Conservation (phyloP, 306 rosid species). For the Sindora glabra region DNA sequence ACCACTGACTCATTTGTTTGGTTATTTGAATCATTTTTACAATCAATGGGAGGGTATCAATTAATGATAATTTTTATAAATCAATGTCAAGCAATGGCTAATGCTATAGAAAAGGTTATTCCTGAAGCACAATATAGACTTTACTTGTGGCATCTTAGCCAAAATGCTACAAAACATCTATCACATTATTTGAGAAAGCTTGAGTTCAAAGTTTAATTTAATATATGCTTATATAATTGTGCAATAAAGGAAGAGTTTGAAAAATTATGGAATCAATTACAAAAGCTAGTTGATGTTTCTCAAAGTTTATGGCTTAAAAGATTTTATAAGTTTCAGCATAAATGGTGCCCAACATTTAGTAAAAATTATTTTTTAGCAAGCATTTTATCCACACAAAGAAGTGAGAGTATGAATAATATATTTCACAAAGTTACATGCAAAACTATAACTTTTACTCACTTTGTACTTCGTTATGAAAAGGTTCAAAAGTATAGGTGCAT, state of each 20-base stretch:
- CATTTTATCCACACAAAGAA: neutral
- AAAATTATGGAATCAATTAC: neutral
- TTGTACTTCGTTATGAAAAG: no score
- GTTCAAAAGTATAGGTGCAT: no score
- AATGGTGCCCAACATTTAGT: no score
- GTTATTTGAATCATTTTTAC: no score
- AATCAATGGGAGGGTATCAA: no score
- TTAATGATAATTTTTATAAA: no score
- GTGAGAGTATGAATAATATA: neutral
- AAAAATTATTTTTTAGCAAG: neutral
- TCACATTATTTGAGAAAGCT: neutral
- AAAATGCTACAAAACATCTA: neutral
- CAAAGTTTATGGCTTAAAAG: neutral
- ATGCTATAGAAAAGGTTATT: neutral
- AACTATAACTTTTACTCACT: no score
- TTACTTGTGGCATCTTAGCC: neutral
- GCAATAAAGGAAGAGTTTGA: no score
- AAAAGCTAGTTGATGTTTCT: no score
- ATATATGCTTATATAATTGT: no score
- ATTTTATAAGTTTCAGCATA: neutral
- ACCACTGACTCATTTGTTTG: no score
- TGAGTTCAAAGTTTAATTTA: neutral
- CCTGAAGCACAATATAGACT: neutral
- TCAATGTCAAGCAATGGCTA: neutral
- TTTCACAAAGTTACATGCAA: no score